Evolutionary conservation across 2,329 filamentous ascomycete genomes (phyloP).

Genomic region (Colletotrichum lini): DNA sequence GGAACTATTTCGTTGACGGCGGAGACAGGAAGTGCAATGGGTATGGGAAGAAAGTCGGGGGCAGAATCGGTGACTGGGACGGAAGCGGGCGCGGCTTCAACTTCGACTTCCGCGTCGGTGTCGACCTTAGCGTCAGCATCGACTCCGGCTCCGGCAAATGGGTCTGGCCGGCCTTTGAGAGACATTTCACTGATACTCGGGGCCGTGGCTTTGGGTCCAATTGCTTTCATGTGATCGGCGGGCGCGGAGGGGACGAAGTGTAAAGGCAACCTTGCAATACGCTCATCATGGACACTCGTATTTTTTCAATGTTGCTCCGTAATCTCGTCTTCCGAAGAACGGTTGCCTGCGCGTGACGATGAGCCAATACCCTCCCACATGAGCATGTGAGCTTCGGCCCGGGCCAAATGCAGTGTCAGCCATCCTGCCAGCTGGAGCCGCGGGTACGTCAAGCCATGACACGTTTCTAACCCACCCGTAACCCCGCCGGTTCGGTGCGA

Average conservation of each 20-base stretch:
- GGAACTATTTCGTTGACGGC: constrained; percentile 5
- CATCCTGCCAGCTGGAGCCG: constrained; percentile 18
- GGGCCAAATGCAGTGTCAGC: neutral
- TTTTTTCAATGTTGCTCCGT: neutral
- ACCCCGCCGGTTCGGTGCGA: constrained; percentile 38
- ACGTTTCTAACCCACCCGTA: neutral
- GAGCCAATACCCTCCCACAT: neutral
- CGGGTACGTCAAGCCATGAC: neutral
- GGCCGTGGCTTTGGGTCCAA: neutral
- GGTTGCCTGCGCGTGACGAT: constrained; percentile 3
- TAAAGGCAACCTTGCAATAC: neutral
- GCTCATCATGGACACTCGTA: neutral
- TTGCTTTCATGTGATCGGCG: constrained; percentile 6
- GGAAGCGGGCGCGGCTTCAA: neutral
- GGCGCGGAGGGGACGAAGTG: neutral
- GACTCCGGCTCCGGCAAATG: constrained; percentile 15
- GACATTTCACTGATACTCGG: neutral
- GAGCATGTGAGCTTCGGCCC: constrained; percentile 34
- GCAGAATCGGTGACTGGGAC: constrained; percentile 3
- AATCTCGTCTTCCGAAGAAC: neutral
- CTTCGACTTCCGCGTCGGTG: neutral
- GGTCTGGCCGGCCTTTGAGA: constrained; percentile 1
- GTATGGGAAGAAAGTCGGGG: neutral
- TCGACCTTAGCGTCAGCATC: neutral
- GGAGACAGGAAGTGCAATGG: constrained; percentile 15